Percentiles rank a stretch among this genome's conserved stretches.
Evolutionary conservation across 805 yeast genomes (phyloP).

Genomic region (Millerago galiae): DNA sequence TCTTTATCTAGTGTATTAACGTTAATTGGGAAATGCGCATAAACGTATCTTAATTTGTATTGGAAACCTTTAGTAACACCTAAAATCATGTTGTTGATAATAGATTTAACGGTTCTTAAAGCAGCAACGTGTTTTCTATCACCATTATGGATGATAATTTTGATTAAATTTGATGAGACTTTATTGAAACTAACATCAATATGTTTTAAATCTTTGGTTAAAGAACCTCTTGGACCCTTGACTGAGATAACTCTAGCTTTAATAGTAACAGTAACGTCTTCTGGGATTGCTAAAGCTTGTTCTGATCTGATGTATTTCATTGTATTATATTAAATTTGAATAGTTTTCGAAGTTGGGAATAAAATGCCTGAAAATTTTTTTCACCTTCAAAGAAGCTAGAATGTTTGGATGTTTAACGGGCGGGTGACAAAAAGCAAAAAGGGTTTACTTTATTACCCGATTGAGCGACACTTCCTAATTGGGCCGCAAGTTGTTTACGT

Average conservation of each 20-base stretch:
- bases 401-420: too few species aligned
- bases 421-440: too few species aligned
- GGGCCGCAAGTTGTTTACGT: too few species aligned
- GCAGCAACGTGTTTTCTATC: constrained; percentile 99
- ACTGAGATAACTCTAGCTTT: constrained; percentile 87
- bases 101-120: constrained; percentile 95
- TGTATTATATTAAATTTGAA: constrained; percentile 4
- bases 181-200: constrained; percentile 90
- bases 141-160: constrained; percentile 94
- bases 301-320: constrained; percentile 88
- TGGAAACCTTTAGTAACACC: constrained; percentile 99
- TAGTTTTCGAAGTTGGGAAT: too few species aligned
- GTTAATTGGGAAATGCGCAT: constrained; percentile 99
- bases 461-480: too few species aligned
- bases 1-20: constrained; percentile 84
- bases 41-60: constrained; percentile 99
- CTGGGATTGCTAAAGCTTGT: constrained; percentile 79
- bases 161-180: constrained; percentile 63
- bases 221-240: constrained; percentile 95
- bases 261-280: constrained; percentile 86
- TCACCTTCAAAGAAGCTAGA: too few species aligned
- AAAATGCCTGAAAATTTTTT: too few species aligned
- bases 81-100: constrained; percentile 86
- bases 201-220: constrained; percentile 87
- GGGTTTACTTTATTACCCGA: too few species aligned